Evolutionary conservation across 1,284 basidiomycete species (phyloP).

Genomic region (Leccinum pallidistipes): DNA sequence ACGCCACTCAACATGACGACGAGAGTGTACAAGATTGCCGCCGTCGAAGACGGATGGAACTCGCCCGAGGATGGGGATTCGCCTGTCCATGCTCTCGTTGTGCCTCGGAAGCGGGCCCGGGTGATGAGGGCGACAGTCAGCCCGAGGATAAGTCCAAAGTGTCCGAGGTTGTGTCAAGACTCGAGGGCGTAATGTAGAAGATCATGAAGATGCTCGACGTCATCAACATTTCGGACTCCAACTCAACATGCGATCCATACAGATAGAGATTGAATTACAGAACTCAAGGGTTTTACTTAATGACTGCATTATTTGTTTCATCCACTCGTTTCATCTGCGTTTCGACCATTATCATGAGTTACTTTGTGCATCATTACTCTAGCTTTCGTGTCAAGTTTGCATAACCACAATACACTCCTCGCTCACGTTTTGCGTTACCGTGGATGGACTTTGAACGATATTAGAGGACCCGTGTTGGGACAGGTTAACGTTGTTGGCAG

Average conservation of each 20-base stretch:
- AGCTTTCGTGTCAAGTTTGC: constrained; percentile 5
- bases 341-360: background rate
- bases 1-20: constrained; percentile 52
- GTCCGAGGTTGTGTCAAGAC: constrained; percentile 46
- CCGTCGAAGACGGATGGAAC: constrained; percentile 63
- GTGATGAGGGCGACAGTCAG: constrained; percentile 41
- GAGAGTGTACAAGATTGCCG: constrained; percentile 57
- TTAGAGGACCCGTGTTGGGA: background rate
- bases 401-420: constrained; percentile 1
- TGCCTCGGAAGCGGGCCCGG: constrained; percentile 47
- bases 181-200: constrained; percentile 33
- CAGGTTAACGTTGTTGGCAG: background rate
- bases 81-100: constrained; percentile 70
- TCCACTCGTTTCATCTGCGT: background rate
- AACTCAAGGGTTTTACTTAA: background rate
- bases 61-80: constrained; percentile 79
- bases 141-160: constrained; percentile 58
- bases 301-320: background rate
- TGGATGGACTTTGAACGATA: background rate
- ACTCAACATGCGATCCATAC: background rate
- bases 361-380: constrained; percentile 1
- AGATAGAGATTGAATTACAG: background rate
- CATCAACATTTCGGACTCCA: background rate
- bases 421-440: background rate
- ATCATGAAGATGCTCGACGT: background rate